Evolutionary conservation across 495 filamentous ascomycete genomes (phyloP).

Genomic region (Corynascus novoguineensis): DNA sequence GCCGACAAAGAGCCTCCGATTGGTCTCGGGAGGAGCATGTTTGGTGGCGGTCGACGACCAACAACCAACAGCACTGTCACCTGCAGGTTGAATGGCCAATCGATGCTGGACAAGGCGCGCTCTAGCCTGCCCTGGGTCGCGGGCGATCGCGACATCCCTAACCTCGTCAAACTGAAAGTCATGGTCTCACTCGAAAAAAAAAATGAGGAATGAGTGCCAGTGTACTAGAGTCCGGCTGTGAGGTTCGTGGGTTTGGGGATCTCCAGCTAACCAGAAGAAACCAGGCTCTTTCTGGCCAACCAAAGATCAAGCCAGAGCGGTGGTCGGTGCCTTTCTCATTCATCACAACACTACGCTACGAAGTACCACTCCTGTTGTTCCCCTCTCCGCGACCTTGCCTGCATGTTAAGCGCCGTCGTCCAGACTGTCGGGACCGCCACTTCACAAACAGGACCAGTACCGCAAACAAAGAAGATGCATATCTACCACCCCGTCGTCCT

Average conservation of each 20-base stretch:
- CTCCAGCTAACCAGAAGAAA: too few relatives aligned
- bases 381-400: not conserved
- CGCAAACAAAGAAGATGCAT: not conserved
- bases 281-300: too few relatives aligned
- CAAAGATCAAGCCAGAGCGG: too few relatives aligned
- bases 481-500: slow-evolving; percentile 4
- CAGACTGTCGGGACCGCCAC: slow-evolving; percentile 15
- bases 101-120: not conserved
- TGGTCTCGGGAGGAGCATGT: not conserved
- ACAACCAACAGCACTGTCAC: slow-evolving; percentile 5
- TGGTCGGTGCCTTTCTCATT: not conserved
- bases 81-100: slow-evolving; percentile 8
- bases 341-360: too few relatives aligned
- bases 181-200: too few relatives aligned
- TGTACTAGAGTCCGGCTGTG: too few relatives aligned
- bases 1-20: not conserved
- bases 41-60: not conserved
- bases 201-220: too few relatives aligned
- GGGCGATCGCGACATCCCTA: not conserved
- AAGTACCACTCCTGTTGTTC: not conserved
- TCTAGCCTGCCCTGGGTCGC: not conserved
- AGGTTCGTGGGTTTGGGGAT: too few relatives aligned
- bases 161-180: too few relatives aligned
- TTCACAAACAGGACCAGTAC: slow-evolving; percentile 2
- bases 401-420: slow-evolving; percentile 17